Base-by-base conservation (phyloP, 352 stramenopile genomes). In the Thraustochytrium sp. region DNA sequence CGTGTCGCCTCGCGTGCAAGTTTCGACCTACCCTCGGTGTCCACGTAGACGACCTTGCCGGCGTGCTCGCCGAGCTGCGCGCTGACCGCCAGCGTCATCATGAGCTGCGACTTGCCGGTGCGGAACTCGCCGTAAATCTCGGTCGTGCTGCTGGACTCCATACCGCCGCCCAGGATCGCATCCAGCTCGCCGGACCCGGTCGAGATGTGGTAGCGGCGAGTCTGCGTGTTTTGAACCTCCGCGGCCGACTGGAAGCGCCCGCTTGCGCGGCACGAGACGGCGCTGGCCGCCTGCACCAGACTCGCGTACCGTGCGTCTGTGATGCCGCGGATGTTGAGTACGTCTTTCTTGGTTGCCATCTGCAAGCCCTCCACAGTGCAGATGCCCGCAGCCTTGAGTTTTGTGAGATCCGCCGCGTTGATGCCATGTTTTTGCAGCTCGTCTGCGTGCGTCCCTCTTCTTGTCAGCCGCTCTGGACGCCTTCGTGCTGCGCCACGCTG, bases 51-150 rank as follows among this genome's bases (percentile, higher is more conserved):
- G 11, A 84, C 82, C 36, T 92, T 90, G 92, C 93, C 83, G 89
- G 90, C 42, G 88, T 94, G 29, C 92, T 92, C 37, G 91, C 93
- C 84, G 36, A 98, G 89, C 82, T 98, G 94, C 3, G 87, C 88
- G 3, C 88, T 92, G 8, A 94, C 90, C 46, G 86, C 90, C 11
- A 94, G 84, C 48, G 94, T 98, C 85, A 97, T 94, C 49, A 91
- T 94, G 23, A 98, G 87, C 83, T 98, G 94, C 0, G 94, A 97
- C 86, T 98, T 98, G 29, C 94, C 94, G 23, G 94, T 97, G 23
- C 94, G 89, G 84, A 97, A 99, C 87, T 99, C 97, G 55, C 96
- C 96, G 90, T 99, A 99, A 11, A 99, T 88, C 86, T 99, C 96
- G 0, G 96, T 98, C 77, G 98, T 96, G n/a, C 92, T 97, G 1